Base-by-base conservation (phyloP, 1,139 yeast species). In the Candida mesenterica region DNA sequence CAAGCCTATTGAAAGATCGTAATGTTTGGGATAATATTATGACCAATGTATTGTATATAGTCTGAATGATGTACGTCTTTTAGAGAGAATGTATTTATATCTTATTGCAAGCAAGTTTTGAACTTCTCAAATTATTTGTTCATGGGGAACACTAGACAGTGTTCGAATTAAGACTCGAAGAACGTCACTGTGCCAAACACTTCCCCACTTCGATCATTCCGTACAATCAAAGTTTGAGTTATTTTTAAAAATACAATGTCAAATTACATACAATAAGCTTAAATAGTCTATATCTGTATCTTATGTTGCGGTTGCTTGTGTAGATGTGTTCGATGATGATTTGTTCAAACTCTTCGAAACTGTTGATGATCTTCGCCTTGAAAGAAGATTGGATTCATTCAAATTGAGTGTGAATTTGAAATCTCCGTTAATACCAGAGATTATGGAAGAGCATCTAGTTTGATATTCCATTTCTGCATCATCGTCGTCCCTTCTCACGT, bases 371-470 rank as follows among this genome's bases (percentile, higher is more conserved):
- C 53, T 61, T 37, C 75, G 54, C 46, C 76, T 56, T 22, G 68
- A 52, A 26, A 70, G 55, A 23, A 70, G 50, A 39, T 65, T 66
- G 39, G 69, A 65, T 39, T 69, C 75, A 43, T 67, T 66, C 51
- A 70, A 50, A 42, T 65, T 69, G 25, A 70, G 55, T 3, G 72
- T 68, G 40, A 70, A 70, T 41, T 68, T 69, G 44, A 58, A 69
- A 39, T 62, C 71, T 20, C 68, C 70, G 42, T 53, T 67, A 20
- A 56, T 55, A 15, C 70, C 70, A 10, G 66, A 60, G 13, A 68
- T 65, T 3, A 68, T 61, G 3, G 72, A 64, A n/a, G 70, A 62
- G 14, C 72, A 68, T 33, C 75, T 52, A 1, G 75, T 69, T 39
- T 62, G 72, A 39, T 58, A 59, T 28, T 53, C 59, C 15, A 43